Base-by-base conservation (phyloP, 2,329 filamentous ascomycete genomes). In the Ilyonectria robusta region DNA sequence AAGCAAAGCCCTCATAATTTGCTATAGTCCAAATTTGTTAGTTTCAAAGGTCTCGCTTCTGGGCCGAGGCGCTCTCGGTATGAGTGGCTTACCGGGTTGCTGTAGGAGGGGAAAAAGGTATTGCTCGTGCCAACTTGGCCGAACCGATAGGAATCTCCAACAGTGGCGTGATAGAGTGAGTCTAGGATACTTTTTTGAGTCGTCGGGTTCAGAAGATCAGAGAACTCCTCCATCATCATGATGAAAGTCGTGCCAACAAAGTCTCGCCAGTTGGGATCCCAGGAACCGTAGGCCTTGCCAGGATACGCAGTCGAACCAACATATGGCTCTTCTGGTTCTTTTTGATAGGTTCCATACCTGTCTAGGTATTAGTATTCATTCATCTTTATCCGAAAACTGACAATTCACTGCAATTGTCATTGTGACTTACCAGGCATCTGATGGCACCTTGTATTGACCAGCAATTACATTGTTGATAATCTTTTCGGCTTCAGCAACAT, bases 181-280 rank as follows among this genome's bases (percentile, higher is more conserved):
- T 86, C 81, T 0, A 89, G 75, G 62, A 91, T 87, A 17, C 85
- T 79, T 0, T 74, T 63, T 54, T 82, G 77, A 0, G 81, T 81
- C 3, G 72, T 56, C 57, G 76, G 68, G 57, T 76, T 79, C 4
- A 86, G 68, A 1, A 90, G 79, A 63, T 85, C 75, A 0, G 81
- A 76, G 59, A 88, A 91, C 68, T 91, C 88, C 73, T 91, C 89
- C 23, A 89, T 80, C 29, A 85, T 85, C 46, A 91, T 79, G 29
- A 91, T 84, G 15, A 91, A 82, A 0, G 87, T 84, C 0, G 87
- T 89, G 13, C 88, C 87, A 37, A 91, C 82, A 63, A 91, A 91
- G 1, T 88, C 89, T 56, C 89, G 82, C 89, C 89, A 91, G 67
- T 91, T 91, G 2, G 88, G 88, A 70, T 91, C 89, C 86, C 87